Conservation (phyloP, 192 early-diverging fungal genomes). For the Coemansia sp. region DNA sequence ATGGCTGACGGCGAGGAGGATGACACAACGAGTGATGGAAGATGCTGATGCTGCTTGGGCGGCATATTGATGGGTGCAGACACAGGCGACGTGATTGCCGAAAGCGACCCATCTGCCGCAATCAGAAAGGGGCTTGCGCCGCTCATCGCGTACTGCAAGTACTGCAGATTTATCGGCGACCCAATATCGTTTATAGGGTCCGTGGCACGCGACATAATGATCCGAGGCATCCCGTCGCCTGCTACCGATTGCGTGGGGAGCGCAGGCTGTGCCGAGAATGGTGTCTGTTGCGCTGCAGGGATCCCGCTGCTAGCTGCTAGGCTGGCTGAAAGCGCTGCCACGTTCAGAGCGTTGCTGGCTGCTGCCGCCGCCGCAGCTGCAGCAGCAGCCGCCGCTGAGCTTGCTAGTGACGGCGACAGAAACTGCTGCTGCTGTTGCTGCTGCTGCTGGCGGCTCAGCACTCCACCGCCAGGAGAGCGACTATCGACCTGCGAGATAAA, state of each 20-base stretch:
- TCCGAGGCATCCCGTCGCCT: constrained; percentile 6
- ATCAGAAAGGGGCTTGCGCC: constrained; percentile 38
- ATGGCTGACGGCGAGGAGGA: constrained; percentile 16
- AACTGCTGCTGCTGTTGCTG: constrained; percentile 18
- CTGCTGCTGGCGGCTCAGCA: not conserved
- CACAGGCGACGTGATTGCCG: constrained; percentile 28
- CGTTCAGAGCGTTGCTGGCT: constrained; percentile 1
- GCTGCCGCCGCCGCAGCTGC: not conserved
- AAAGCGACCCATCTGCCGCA: constrained; percentile 4
- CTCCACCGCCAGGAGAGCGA: constrained; percentile 11
- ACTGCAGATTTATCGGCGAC: constrained; percentile 44
- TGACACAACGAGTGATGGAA: constrained; percentile 24
- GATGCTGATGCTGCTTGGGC: constrained; percentile 18
- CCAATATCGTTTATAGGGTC: constrained; percentile 50
- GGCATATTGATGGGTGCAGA: constrained; percentile 18
- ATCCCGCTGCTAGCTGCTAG: not conserved
- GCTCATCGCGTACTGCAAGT: constrained; percentile 38
- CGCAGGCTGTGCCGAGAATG: not conserved
- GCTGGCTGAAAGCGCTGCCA: constrained; percentile 3
- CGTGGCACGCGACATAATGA: constrained; percentile 27
- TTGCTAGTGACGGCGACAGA: constrained; percentile 5
- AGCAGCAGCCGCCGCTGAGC: not conserved
- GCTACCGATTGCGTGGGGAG: not conserved
- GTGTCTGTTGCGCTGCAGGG: not conserved
- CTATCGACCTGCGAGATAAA: constrained; percentile 51